Evolutionary conservation across 2,329 filamentous ascomycete species (phyloP).

Genomic region (Aspergillus fischeri): DNA sequence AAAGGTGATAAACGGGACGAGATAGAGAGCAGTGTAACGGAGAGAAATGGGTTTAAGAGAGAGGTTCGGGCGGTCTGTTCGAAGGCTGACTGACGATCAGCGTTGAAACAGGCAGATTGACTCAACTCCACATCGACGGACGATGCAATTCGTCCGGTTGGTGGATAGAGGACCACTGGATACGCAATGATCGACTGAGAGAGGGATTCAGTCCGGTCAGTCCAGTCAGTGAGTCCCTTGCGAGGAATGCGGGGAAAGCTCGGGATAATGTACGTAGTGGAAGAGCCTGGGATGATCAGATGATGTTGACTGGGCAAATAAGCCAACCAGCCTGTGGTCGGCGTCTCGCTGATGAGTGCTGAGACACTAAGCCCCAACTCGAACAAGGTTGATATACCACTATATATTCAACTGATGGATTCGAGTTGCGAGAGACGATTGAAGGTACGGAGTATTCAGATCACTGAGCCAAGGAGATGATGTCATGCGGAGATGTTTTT

Average conservation of each 20-base stretch:
- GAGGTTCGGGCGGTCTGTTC: neutral
- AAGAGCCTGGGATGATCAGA: neutral
- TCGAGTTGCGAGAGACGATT: neutral
- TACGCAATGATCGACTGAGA: neutral
- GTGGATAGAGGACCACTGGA: neutral
- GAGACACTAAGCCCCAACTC: too few relatives aligned
- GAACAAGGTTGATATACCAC: too few relatives aligned
- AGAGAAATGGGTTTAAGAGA: neutral
- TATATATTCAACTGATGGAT: neutral
- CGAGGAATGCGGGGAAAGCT: neutral
- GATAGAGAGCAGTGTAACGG: neutral
- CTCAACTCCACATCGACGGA: neutral
- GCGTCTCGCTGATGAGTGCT: neutral
- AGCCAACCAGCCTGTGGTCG: neutral
- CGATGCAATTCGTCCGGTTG: neutral
- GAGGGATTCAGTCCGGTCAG: neutral
- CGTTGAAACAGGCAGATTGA: neutral
- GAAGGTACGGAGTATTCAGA: neutral
- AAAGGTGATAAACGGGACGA: neutral
- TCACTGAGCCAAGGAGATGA: neutral
- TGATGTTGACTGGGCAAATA: neutral
- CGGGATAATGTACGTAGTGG: neutral
- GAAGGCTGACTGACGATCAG: neutral
- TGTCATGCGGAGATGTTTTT: neutral
- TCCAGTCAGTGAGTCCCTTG: neutral